Base-by-base conservation (phyloP, 345 rosid species). In the Populus ilicifolia region DNA sequence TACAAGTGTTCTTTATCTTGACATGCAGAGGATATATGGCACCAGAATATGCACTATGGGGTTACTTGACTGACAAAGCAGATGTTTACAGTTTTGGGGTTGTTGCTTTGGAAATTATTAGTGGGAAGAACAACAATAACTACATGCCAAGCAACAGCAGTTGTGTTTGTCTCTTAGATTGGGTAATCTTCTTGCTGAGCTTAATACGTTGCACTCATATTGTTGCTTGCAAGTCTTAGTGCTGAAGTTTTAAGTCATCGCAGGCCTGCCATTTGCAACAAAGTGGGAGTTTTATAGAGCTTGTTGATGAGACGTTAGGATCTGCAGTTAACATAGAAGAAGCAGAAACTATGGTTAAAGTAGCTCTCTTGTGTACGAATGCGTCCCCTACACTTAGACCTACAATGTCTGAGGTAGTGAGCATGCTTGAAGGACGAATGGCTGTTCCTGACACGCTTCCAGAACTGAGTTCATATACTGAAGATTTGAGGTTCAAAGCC, bases 51-150 rank as follows among this genome's bases (percentile, higher is more conserved):
- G 82, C 85, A 5, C 72, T 79, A 5, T 75, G 85, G 82, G 85
- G 82, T 48, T 36, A 75, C 67, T 43, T 83, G 48, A 75, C 82
- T 5, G 18, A 82, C 38, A 83, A 83, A 72, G 85, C 75, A 27
- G 85, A 83, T 69, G 85, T 76, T 18, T 83, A 83, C 75, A 79
- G 85, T 65, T 82, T 75, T 38, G 85, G 85, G 33, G 79, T 82
- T 35, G 75, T 80, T 14, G 83, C 73, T 6, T 72, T 80, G 33
- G 83, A 80, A 72, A 67, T 67, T 56, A 80, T 75, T 35, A 71
- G 75, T 21, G 85, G 85, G 29, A 83, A 76, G 71, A 75, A 18
- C 72, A 83, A 75, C 38, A 75, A 16, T 29, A 52, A 43, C 62
- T 78, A 43, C 50, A 46, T 75, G 72, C 82, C 82, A 59, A 61